These are phyloP conservation scores for Eurotiales sp. DNA, from an alignment of 2,329 filamentous ascomycete genomes.

Conservation along the genomic window DNA sequence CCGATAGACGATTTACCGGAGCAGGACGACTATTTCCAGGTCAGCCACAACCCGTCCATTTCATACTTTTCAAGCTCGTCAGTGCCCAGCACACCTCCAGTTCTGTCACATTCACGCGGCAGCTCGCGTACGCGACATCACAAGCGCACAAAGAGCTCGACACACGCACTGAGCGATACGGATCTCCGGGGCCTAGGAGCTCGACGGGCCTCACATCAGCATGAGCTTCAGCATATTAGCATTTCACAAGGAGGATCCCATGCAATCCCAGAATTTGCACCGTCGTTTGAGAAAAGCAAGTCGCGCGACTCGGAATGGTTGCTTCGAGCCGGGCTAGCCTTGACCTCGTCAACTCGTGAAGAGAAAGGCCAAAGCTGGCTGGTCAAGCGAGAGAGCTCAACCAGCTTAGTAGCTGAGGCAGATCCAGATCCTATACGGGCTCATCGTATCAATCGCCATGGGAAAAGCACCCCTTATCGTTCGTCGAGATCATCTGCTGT, in stretches of 20 bases:
- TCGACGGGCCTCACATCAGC: slow-evolving; percentile 18
- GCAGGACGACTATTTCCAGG: slow-evolving; percentile 31
- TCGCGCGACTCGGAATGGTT: slow-evolving; percentile 54
- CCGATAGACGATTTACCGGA: slow-evolving; percentile 47
- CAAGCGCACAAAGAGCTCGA: slow-evolving; percentile 33
- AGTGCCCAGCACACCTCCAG: slow-evolving; percentile 40
- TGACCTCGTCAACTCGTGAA: slow-evolving; percentile 56
- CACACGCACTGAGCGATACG: slow-evolving; percentile 32
- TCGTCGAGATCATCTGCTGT: slow-evolving; percentile 30
- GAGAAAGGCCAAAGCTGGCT: slow-evolving; percentile 63
- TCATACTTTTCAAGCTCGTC: slow-evolving; percentile 42
- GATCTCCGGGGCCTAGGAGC: slow-evolving; percentile 28
- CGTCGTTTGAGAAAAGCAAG: slow-evolving; percentile 14
- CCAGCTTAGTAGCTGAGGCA: slow-evolving; percentile 45
- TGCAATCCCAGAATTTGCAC: slow-evolving; percentile 5
- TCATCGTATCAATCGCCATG: slow-evolving; percentile 18
- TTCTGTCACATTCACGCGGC: slow-evolving; percentile 41
- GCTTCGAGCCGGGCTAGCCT: slow-evolving; percentile 54
- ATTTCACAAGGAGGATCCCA: slow-evolving; percentile 1
- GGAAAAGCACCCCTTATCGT: slow-evolving; percentile 20
- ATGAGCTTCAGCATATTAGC: slow-evolving; percentile 16
- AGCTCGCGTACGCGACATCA: slow-evolving; percentile 31
- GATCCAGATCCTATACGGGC: slow-evolving; percentile 27
- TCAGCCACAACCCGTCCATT: slow-evolving; percentile 21
- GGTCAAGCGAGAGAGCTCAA: slow-evolving; percentile 53